Conservation (phyloP, 352 stramenopile species). For the Pythium pectinolyticum region DNA sequence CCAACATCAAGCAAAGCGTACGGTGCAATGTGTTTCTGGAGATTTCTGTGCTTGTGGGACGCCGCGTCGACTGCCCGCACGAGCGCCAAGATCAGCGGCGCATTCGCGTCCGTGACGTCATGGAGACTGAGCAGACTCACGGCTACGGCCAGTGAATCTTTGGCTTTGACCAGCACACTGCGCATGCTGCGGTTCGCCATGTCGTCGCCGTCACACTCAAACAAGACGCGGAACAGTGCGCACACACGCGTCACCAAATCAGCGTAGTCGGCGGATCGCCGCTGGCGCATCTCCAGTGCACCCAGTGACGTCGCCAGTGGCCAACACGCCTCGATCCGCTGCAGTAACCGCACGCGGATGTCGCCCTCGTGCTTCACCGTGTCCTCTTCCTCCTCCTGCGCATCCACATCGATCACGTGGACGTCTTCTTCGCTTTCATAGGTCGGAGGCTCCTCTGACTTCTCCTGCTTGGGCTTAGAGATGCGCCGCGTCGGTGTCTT, state of each 20-base stretch:
- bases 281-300: constrained; percentile 24
- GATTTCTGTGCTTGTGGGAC: constrained; percentile 18
- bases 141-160: constrained; percentile 25
- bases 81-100: constrained; percentile 20
- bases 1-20: constrained; percentile 9
- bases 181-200: constrained; percentile 27
- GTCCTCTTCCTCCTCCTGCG: background rate
- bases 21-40: constrained; percentile 22
- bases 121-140: constrained; percentile 30
- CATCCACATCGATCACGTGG: constrained; percentile 19
- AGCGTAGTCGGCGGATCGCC: constrained; percentile 17
- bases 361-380: constrained; percentile 10
- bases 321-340: constrained; percentile 23
- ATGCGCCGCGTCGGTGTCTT: background rate
- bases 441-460: background rate
- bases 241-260: constrained; percentile 16
- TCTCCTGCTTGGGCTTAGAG: background rate
- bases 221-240: constrained; percentile 15
- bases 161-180: constrained; percentile 26
- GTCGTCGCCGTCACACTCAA: constrained; percentile 10
- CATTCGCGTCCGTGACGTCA: constrained; percentile 6
- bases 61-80: constrained; percentile 23
- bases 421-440: background rate
- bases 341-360: constrained; percentile 13
- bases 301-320: constrained; percentile 22